These are phyloP conservation scores for Tolypocladium ophioglossoides DNA, from an alignment of 2,329 filamentous ascomycete genomes.

Conservation along the genomic window DNA sequence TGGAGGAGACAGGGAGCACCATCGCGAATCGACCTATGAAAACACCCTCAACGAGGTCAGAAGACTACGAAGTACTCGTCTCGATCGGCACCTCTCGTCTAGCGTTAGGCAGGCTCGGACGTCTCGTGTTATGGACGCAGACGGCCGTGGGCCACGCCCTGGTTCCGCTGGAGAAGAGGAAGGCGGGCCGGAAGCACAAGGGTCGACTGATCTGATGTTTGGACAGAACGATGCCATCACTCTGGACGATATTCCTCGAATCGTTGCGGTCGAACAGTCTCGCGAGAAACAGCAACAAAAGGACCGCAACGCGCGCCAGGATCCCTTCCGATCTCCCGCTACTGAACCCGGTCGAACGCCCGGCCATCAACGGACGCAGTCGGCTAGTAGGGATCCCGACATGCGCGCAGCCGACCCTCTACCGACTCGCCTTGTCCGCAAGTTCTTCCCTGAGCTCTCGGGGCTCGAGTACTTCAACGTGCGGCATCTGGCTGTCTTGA, in stretches of 20 bases:
- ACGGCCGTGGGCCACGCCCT: constrained; percentile 54
- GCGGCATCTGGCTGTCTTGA: constrained; percentile 85
- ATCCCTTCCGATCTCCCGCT: constrained; percentile 50
- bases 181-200: constrained; percentile 23
- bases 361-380: constrained; percentile 56
- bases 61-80: constrained; percentile 78
- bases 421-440: constrained; percentile 50
- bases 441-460: constrained; percentile 93
- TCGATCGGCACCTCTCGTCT: constrained; percentile 89
- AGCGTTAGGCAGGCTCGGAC: constrained; percentile 85
- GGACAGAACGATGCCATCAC: constrained; percentile 86
- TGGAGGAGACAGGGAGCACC: constrained; percentile 35
- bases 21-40: constrained; percentile 72
- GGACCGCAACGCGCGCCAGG: constrained; percentile 38
- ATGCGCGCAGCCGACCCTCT: constrained; percentile 41
- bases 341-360: constrained; percentile 37
- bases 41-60: constrained; percentile 94
- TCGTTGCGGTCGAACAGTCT: constrained; percentile 91
- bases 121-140: constrained; percentile 74
- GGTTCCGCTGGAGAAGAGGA: constrained; percentile 59
- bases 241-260: constrained; percentile 89
- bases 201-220: constrained; percentile 71
- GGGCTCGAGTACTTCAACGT: constrained; percentile 97
- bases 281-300: constrained; percentile 78
- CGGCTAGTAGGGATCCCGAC: constrained; percentile 39